These are phyloP conservation scores for Seiridium cupressi DNA, from an alignment of 2,329 filamentous ascomycete species.

Conservation along the genomic window DNA sequence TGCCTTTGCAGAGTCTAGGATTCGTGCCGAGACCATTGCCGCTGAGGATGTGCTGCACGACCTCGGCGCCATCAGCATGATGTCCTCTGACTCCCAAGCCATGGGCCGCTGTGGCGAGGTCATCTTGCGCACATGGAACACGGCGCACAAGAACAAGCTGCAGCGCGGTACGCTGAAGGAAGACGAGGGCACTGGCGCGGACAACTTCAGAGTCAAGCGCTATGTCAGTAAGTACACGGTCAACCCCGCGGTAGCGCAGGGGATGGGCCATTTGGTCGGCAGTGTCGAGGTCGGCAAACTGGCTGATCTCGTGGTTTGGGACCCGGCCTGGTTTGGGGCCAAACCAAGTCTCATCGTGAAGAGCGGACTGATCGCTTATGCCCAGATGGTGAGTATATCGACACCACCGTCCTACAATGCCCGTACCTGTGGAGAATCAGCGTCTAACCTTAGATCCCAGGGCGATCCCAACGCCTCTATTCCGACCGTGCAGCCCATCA, in stretches of 20 bases:
- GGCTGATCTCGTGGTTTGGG: slow-evolving; percentile 87
- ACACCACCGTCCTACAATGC: background rate
- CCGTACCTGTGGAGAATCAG: too few species aligned
- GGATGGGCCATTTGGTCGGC: slow-evolving; percentile 83
- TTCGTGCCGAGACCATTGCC: slow-evolving; percentile 93
- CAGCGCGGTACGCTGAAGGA: slow-evolving; percentile 76
- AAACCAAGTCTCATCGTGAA: slow-evolving; percentile 84
- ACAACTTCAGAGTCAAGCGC: slow-evolving; percentile 89
- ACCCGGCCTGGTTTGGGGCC: slow-evolving; percentile 78
- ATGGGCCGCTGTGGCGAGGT: slow-evolving; percentile 98
- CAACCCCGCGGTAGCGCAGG: slow-evolving; percentile 89
- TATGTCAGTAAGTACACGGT: slow-evolving; percentile 97
- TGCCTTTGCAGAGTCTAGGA: slow-evolving; percentile 90
- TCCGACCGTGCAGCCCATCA: slow-evolving; percentile 81
- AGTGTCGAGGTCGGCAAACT: slow-evolving; percentile 87
- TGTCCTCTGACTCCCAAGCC: slow-evolving; percentile 91
- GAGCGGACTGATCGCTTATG: slow-evolving; percentile 79
- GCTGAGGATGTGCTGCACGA: slow-evolving; percentile 96
- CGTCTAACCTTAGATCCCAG: slow-evolving; percentile 32
- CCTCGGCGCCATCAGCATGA: slow-evolving; percentile 94
- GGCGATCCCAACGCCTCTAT: slow-evolving; percentile 82
- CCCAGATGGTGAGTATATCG: slow-evolving; percentile 68
- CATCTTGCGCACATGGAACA: slow-evolving; percentile 91
- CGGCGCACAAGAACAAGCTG: slow-evolving; percentile 92
- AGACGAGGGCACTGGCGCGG: slow-evolving; percentile 75